Conservation (phyloP, 306 rosid species). For the Macrotyloma uniflorum region DNA sequence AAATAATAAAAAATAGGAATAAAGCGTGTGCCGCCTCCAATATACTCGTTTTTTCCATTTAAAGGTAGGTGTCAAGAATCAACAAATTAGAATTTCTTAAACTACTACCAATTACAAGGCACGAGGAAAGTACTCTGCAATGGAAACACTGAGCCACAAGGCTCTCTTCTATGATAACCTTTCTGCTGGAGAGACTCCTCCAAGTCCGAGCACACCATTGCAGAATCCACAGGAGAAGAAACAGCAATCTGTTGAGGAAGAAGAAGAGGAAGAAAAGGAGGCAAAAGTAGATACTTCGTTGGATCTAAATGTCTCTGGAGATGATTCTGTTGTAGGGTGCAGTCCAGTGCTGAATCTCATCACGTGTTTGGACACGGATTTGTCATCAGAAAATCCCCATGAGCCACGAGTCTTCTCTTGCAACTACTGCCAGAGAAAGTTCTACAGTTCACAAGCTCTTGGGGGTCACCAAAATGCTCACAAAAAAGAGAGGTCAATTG, state of each 20-base stretch:
- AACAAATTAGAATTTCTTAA: constrained; percentile 5
- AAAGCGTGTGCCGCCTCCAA: constrained; percentile 32
- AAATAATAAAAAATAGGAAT: constrained; percentile 26
- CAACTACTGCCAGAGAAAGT: constrained; percentile 77
- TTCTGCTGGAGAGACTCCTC: constrained; percentile 38
- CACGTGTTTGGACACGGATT: constrained; percentile 41
- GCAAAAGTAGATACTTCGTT: constrained; percentile 27
- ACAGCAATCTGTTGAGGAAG: constrained; percentile 30
- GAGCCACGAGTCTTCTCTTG: constrained; percentile 66
- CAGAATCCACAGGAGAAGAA: constrained; percentile 46
- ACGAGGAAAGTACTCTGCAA: constrained; percentile 31
- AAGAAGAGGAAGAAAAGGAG: constrained; percentile 32
- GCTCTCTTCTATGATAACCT: constrained; percentile 23
- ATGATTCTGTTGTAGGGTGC: constrained; percentile 20
- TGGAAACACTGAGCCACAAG: constrained; percentile 46
- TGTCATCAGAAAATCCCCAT: constrained; percentile 13
- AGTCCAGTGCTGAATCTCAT: constrained; percentile 53
- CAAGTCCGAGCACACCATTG: constrained; percentile 49
- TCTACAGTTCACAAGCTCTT: constrained; percentile 80
- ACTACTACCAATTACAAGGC: neutral
- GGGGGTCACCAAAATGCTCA: constrained; percentile 98
- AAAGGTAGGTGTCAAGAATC: constrained; percentile 28
- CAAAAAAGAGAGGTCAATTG: constrained; percentile 75
- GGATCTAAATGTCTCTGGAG: constrained; percentile 50
- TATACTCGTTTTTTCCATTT: constrained; percentile 27